These are phyloP conservation scores for Trichomonas vaginalis DNA, from an alignment of 208 protist species.

Conservation along the genomic window DNA sequence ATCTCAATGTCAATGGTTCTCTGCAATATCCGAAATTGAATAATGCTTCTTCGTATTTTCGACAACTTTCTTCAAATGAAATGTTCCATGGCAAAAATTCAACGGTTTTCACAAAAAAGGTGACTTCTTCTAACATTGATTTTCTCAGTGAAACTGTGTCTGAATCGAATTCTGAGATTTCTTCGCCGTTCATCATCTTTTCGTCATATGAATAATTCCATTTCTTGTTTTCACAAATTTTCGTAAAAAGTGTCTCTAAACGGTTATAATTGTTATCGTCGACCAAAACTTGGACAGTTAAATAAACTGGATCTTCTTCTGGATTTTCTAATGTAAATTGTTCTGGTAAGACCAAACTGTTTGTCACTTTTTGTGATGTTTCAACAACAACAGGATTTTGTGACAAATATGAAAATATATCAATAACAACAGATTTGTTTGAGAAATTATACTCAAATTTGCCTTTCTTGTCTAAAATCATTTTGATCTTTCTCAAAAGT, in stretches of 20 bases:
- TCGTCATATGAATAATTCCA: background rate
- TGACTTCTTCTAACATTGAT: background rate
- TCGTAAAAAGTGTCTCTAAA: background rate
- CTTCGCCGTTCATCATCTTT: background rate
- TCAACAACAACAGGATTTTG: too few relatives aligned
- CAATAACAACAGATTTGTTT: background rate
- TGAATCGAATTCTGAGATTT: background rate
- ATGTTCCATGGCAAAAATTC: background rate
- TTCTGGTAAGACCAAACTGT: too few relatives aligned
- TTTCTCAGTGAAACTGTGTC: background rate
- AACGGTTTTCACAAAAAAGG: background rate
- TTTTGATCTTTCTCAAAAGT: background rate
- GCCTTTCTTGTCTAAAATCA: background rate
- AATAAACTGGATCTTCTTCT: background rate
- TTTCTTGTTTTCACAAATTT: background rate
- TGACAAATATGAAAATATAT: too few relatives aligned
- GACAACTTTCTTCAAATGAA: background rate
- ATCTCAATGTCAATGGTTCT: background rate
- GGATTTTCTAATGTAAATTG: too few relatives aligned
- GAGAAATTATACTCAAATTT: background rate
- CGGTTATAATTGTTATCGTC: background rate
- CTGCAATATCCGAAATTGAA: background rate
- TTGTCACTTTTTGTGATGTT: too few relatives aligned
- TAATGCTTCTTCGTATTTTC: background rate
- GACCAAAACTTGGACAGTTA: background rate